Percentiles rank a stretch among this genome's conserved stretches.
Evolutionary conservation across 2,329 filamentous ascomycete species (phyloP).

Genomic region (Penicillium oxalicum): DNA sequence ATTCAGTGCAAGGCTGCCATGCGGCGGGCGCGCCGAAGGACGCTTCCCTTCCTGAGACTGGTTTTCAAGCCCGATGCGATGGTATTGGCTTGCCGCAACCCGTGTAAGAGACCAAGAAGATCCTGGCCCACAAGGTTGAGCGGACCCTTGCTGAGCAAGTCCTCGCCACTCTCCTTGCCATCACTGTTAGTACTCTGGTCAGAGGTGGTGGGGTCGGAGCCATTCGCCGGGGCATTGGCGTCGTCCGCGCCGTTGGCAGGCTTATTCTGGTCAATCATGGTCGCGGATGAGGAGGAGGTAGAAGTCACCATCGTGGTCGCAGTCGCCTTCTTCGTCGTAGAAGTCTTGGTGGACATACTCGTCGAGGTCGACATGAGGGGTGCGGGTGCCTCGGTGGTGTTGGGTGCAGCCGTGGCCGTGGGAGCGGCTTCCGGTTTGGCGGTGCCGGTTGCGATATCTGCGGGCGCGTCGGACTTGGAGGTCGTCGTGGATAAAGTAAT

Average conservation of each 20-base stretch:
- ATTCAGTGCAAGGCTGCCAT: not conserved
- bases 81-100: slow-evolving; percentile 10
- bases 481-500: not conserved
- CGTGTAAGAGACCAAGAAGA: slow-evolving; percentile 12
- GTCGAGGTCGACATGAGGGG: slow-evolving; percentile 6
- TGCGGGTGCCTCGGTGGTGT: slow-evolving; percentile 1
- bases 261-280: too few species aligned
- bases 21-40: slow-evolving; percentile 11
- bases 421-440: not conserved
- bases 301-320: not conserved
- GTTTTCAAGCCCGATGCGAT: slow-evolving; percentile 1
- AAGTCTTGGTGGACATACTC: not conserved
- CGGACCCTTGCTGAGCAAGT: not conserved
- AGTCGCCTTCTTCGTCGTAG: not conserved
- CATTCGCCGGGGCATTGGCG: not conserved
- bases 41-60: slow-evolving; percentile 6
- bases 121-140: slow-evolving; percentile 7
- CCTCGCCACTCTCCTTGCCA: not conserved
- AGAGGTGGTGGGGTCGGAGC: not conserved
- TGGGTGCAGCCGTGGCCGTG: slow-evolving; percentile 1
- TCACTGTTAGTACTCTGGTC: not conserved
- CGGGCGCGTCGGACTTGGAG: too few species aligned
- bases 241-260: not conserved
- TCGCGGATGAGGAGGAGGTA: too few species aligned
- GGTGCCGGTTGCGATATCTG: too few species aligned